Conservation (phyloP, 441 rosid genomes). For the Macaranga tanarius region DNA sequence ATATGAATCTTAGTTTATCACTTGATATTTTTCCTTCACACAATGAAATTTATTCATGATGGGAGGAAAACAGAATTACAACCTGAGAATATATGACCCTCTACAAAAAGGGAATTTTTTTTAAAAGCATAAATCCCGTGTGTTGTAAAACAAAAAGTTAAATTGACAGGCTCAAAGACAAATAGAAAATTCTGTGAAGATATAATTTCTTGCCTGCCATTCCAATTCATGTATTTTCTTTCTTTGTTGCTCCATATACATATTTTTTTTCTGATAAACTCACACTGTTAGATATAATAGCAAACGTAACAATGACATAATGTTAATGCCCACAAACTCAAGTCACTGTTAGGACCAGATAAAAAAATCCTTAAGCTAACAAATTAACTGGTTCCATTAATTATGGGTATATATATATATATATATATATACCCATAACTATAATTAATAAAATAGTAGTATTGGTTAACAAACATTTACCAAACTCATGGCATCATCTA, state of each 20-base stretch:
- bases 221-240: not conserved
- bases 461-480: not conserved
- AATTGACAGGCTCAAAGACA: not conserved
- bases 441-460: not conserved
- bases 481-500: not conserved
- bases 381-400: too few relatives aligned
- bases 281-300: not conserved
- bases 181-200: not conserved
- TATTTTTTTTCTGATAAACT: not conserved
- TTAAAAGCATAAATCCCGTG: too few relatives aligned
- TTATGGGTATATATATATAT: too few relatives aligned
- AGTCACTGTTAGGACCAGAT: not conserved
- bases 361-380: not conserved
- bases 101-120: too few relatives aligned
- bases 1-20: too few relatives aligned
- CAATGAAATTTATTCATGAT: too few relatives aligned
- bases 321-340: not conserved
- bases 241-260: too few relatives aligned
- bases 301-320: constrained; percentile 12
- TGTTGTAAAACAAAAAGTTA: not conserved
- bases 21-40: too few relatives aligned
- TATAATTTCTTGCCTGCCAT: constrained; percentile 4
- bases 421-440: too few relatives aligned
- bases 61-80: too few relatives aligned
- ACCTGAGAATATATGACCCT: too few relatives aligned